Percentiles rank a stretch among this genome's conserved stretches.
phyloP scores from a whole-genome alignment of 352 stramenopile species.

The Pythium graminicola region DNA sequence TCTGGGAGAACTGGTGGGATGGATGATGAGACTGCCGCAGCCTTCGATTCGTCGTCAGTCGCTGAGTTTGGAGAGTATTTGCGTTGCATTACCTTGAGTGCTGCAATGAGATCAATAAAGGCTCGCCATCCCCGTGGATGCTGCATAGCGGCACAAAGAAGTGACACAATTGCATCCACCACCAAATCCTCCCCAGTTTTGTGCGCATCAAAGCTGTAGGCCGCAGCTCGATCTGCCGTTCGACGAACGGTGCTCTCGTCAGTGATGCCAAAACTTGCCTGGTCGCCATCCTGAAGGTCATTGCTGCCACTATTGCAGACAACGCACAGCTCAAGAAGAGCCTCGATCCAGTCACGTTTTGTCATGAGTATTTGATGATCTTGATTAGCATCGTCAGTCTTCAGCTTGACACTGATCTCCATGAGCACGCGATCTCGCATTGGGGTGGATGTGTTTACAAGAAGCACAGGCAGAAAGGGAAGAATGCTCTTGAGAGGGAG shows the following conservation, averaged over 20 bases:
- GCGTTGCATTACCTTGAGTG: slow-evolving; percentile 48
- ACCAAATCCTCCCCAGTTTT: slow-evolving; percentile 78
- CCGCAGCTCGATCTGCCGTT: background rate
- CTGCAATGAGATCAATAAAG: slow-evolving; percentile 59
- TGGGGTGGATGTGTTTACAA: slow-evolving; percentile 40
- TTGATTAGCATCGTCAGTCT: slow-evolving; percentile 64
- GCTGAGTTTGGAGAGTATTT: slow-evolving; percentile 36
- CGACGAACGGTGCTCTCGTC: background rate
- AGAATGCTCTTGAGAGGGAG: slow-evolving; percentile 62
- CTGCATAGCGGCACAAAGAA: slow-evolving; percentile 68
- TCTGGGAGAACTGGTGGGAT: slow-evolving; percentile 19
- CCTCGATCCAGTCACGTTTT: slow-evolving; percentile 69
- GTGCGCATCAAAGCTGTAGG: slow-evolving; percentile 57
- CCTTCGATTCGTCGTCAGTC: background rate
- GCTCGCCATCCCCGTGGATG: slow-evolving; percentile 52
- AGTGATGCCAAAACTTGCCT: background rate
- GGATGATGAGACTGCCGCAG: background rate
- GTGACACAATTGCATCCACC: slow-evolving; percentile 75
- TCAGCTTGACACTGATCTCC: slow-evolving; percentile 84
- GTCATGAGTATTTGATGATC: slow-evolving; percentile 69
- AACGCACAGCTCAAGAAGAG: slow-evolving; percentile 62
- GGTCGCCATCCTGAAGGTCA: background rate
- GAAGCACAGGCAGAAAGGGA: slow-evolving; percentile 61
- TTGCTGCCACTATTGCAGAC: slow-evolving; percentile 29
- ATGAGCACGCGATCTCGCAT: slow-evolving; percentile 78